These are phyloP conservation scores for Daldinia vernicosa DNA, from an alignment of 495 filamentous ascomycete genomes.

Conservation along the genomic window DNA sequence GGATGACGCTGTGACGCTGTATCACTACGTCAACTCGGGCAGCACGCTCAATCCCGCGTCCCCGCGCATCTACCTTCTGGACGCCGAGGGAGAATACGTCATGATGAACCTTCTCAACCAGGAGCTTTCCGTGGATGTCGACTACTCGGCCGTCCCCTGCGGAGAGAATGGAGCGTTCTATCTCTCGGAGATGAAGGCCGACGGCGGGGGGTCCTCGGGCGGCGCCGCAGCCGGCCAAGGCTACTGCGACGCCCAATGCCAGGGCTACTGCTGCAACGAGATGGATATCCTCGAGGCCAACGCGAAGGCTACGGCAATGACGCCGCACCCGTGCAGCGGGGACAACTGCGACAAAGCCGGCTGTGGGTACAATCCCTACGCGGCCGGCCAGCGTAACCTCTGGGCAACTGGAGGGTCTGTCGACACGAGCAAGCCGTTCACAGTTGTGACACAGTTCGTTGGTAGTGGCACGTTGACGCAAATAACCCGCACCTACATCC, in stretches of 20 bases:
- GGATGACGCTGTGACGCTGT: conserved; percentile 37
- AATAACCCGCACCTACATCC: conserved; percentile 65
- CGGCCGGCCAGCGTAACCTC: conserved; percentile 58
- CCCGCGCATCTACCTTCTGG: conserved; percentile 65
- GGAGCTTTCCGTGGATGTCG: conserved; percentile 67
- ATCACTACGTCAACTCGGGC: conserved; percentile 43
- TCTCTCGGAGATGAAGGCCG: conserved; percentile 62
- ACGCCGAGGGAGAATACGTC: conserved; percentile 57
- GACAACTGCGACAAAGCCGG: conserved; percentile 63
- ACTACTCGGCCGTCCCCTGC: conserved; percentile 63
- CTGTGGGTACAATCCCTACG: conserved; percentile 68
- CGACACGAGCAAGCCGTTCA: conserved; percentile 63
- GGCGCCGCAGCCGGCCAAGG: conserved; percentile 66
- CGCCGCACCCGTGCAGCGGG: conserved; percentile 59
- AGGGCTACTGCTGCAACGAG: conserved; percentile 60
- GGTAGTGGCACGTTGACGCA: conserved; percentile 59
- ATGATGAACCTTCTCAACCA: conserved; percentile 63
- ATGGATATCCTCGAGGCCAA: conserved; percentile 68
- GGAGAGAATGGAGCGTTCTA: conserved; percentile 70
- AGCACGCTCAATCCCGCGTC: conserved; percentile 47
- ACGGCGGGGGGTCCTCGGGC: conserved; percentile 60
- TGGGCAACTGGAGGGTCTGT: conserved; percentile 61
- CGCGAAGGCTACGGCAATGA: conserved; percentile 56
- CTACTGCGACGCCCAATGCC: conserved; percentile 70
- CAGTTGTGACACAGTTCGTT: conserved; percentile 67